Evolutionary conservation across 129 eudicot species (phyloP), one percentile per base, ranked within the genome.

Genomic region (Logfia minima): DNA sequence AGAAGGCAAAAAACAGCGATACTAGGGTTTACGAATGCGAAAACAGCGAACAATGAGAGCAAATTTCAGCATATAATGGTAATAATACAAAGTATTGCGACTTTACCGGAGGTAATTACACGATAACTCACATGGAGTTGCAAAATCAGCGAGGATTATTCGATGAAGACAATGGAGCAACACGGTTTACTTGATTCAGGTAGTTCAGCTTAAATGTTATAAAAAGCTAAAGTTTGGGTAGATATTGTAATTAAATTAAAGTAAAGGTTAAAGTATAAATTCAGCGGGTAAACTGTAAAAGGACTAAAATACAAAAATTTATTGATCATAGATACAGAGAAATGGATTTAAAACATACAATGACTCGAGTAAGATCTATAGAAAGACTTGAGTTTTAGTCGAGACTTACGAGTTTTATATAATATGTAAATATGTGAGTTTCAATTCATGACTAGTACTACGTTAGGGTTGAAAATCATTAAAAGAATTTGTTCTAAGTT

Each of bases 41-140:
- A 32, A 34, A 35, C 26, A 28, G 18, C 31, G 17, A 59, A 59
- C 24, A 59, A 22, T 22, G 64, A 59, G 64, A 59, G 64, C 14
- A 6, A 19, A 59, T 19, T 59, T 48, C n/a, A 59, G 26, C 10
- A n/a, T 58, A 19, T 19, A 18, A 58, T 5, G 22, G 63, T 58
- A 19, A 58, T 58, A 19, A 19, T 21, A 21, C 13, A 59, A 21
- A 59, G 64, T 22, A 21, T 7, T 55, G 34, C 16, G 77, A 73
- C 55, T 58, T 56, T 73, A 73, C 77, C 77, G 14, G 67, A 58
- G 32, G 21, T 9, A 61, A 39, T 74, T 74, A 63, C 58, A 16
- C 35, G n/a, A 48, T 21, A 58, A n/a, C 18, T 22, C 63, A 58
- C 63, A 11, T 28, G 5, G 10, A 28, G 34, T 24, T 58, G 26